Percentiles rank a stretch among this genome's conserved stretches.
These are phyloP conservation scores for Xylaria acuta DNA, from an alignment of 495 filamentous ascomycete species.

Conservation along the genomic window DNA sequence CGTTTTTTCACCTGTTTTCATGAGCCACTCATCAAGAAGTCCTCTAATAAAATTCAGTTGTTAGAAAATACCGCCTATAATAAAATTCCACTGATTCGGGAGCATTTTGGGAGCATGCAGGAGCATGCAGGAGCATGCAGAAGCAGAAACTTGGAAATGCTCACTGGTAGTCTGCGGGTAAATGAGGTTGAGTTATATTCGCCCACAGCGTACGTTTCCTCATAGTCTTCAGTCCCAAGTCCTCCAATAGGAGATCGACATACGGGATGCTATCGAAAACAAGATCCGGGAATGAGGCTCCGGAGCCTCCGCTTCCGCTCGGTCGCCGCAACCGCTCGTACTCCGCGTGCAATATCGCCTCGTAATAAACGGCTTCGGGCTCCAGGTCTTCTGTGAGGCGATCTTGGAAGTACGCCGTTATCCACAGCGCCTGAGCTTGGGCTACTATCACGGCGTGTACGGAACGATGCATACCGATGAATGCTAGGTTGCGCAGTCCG, in stretches of 20 bases:
- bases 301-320: constrained; percentile 50
- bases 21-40: background rate
- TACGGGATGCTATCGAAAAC: constrained; percentile 70
- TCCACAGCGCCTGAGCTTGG: constrained; percentile 68
- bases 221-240: constrained; percentile 54
- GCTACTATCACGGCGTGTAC: constrained; percentile 61
- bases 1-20: background rate
- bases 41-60: background rate
- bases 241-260: constrained; percentile 63
- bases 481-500: constrained; percentile 59
- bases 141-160: background rate
- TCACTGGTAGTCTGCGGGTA: constrained; percentile 10
- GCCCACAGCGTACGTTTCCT: constrained; percentile 18
- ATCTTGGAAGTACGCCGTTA: constrained; percentile 56
- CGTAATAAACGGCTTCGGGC: constrained; percentile 38
- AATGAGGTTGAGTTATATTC: constrained; percentile 10
- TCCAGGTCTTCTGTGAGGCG: constrained; percentile 20
- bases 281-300: constrained; percentile 61
- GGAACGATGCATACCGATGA: constrained; percentile 60
- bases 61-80: background rate
- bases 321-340: constrained; percentile 65
- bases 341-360: constrained; percentile 60
- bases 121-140: background rate
- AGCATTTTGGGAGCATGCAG: too few species aligned
- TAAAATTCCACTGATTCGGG: background rate